Evolutionary conservation across 768 basidiomycete genomes (phyloP).

Genomic region (Hysterangium stoloniferum): DNA sequence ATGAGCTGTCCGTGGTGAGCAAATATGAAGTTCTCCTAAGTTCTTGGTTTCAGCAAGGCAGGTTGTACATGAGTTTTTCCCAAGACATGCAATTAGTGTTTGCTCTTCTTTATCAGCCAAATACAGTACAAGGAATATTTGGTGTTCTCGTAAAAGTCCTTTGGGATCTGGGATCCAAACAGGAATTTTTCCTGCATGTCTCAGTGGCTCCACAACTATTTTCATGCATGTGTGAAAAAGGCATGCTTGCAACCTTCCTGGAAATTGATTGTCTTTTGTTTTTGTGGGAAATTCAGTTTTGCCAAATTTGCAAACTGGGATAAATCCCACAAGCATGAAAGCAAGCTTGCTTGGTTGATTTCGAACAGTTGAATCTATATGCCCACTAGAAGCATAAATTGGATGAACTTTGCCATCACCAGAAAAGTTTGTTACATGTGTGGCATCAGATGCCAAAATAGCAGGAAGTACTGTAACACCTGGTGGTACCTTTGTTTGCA

Average conservation of each 20-base stretch:
- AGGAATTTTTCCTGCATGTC: slow-evolving; percentile 24
- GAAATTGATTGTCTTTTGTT: slow-evolving; percentile 38
- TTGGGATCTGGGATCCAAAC: slow-evolving; percentile 30
- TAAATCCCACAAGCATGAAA: slow-evolving; percentile 31
- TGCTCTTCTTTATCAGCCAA: slow-evolving; percentile 16
- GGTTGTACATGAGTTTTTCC: slow-evolving; percentile 8
- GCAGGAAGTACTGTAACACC: not conserved
- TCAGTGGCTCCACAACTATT: slow-evolving; percentile 25
- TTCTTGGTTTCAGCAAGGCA: slow-evolving; percentile 9
- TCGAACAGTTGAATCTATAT: slow-evolving; percentile 33
- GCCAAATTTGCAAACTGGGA: slow-evolving; percentile 25
- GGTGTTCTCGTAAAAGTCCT: slow-evolving; percentile 22
- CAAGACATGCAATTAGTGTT: slow-evolving; percentile 10
- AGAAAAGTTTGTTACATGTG: not conserved
- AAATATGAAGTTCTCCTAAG: not conserved
- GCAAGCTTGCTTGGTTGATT: slow-evolving; percentile 29
- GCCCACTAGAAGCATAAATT: slow-evolving; percentile 37
- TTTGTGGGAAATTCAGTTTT: slow-evolving; percentile 26
- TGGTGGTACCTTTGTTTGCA: not conserved
- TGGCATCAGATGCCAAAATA: not conserved
- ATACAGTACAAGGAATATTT: slow-evolving; percentile 31
- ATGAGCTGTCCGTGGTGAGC: not conserved
- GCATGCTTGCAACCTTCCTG: slow-evolving; percentile 16
- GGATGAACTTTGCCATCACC: slow-evolving; percentile 30
- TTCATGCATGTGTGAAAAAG: slow-evolving; percentile 32